Evolutionary conservation across 2,329 filamentous ascomycete species (phyloP).

Genomic region (Lachnellula hyalina): DNA sequence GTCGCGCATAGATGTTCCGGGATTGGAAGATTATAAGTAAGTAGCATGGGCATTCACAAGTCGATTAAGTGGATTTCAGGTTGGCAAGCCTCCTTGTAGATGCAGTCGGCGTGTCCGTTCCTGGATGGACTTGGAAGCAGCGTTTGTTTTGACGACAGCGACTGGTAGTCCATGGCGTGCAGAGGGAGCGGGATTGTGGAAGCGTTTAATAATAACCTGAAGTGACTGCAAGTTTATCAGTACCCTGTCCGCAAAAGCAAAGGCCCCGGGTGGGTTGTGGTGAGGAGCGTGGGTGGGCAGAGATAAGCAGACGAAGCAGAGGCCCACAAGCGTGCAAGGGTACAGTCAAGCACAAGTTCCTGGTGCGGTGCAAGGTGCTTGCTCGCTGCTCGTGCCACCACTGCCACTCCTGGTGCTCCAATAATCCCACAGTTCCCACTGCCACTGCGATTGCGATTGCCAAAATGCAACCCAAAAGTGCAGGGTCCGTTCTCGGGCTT

Average conservation of each 20-base stretch:
- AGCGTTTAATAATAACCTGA: constrained; percentile 6
- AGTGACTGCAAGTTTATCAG: constrained; percentile 12
- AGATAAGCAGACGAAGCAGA: constrained; percentile 6
- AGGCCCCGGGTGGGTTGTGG: neutral
- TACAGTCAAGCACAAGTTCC: neutral
- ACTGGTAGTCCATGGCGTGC: constrained; percentile 8
- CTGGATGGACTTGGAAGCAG: neutral
- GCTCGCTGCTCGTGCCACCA: neutral
- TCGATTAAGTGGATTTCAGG: neutral
- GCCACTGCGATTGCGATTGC: neutral
- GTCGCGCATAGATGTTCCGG: constrained; percentile 1
- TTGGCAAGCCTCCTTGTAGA: neutral
- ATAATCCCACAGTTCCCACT: neutral
- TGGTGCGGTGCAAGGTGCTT: neutral
- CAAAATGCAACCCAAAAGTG: neutral
- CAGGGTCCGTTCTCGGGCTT: neutral
- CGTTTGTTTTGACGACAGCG: constrained; percentile 1
- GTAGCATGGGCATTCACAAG: neutral
- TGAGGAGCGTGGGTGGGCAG: neutral
- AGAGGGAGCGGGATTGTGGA: constrained; percentile 1
- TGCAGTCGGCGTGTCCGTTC: neutral
- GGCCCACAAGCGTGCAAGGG: neutral
- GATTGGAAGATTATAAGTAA: neutral
- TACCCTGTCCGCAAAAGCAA: constrained; percentile 8
- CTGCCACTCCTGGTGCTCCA: neutral